Evolutionary conservation across 2,329 filamentous ascomycete genomes (phyloP), one percentile per base, ranked within the genome.

Genomic region (Gnomoniopsis smithogilvyi): DNA sequence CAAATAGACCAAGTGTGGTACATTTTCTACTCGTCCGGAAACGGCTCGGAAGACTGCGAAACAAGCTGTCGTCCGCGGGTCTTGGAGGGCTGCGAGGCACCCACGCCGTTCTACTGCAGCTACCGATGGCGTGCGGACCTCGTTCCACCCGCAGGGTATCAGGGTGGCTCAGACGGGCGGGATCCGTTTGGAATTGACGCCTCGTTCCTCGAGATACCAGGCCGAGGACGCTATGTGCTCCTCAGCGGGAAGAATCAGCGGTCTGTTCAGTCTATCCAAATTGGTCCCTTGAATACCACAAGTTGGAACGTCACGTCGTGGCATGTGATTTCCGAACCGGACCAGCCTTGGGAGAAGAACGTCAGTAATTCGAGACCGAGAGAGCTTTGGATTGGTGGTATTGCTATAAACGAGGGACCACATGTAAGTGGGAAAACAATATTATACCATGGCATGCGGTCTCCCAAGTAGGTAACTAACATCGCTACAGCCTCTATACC

Each of bases 1-100:
- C 62, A 60, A n/a, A 64, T 64, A 36, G 63, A 64, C 24, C 54
- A 58, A 19, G 51, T 50, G 26, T 64, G 63, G 63, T 59, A 64
- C 33, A 64, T 64, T 47, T 60, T 64, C 54, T 64, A 64, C 57
- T 64, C 63, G 0, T 58, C 56, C n/a, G 62, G 60, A 17, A 50
- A 63, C 51, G 56, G 57, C 1, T 26, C 30, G 21, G 41, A 45
- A 1, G 21, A 53, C 1, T 64, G 62, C 57, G 62, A 57, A 21
- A 57, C 60, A 11, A 61, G 54, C 43, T 64, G 62, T 38, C 54
- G 51, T 15, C 61, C 62, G 14, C 51, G 54, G 1, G 41, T 56
- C 3, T 14, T 56, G 2, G 34, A 21, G 21, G 54, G 47, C 0
- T 56, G 54, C 3, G 21, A 56, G 17, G 54, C 46, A 0, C 30